Evolutionary conservation across 2,329 filamentous ascomycete genomes (phyloP), one percentile per base, ranked within the genome.

Genomic region (Aureobasidium mangrovei): DNA sequence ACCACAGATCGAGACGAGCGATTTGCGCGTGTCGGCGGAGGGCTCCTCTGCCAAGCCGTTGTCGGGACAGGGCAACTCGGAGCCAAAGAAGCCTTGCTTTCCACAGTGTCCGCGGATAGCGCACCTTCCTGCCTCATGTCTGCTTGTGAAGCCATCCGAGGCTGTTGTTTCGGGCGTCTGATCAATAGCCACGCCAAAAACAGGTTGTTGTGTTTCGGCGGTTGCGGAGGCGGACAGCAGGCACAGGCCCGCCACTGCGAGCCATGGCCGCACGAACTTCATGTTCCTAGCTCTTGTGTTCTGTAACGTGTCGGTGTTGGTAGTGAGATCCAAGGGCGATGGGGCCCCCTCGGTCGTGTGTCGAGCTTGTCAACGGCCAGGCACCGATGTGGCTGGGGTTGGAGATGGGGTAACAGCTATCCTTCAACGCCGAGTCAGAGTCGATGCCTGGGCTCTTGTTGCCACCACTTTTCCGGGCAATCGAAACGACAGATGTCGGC

Each of bases 41-140:
- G 91, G 91, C 33, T 86, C 79, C 59, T 83, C 76, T 35, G 93
- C 93, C 35, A 84, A 74, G 3, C 78, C 90, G 67, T 98, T 98
- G 72, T 98, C 91, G 10, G 91, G 83, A 67, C 93, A 98, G 3
- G 93, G 93, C 57, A 97, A 77, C 61, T 95, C 82, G 56, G 88
- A 86, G 54, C 90, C 88, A 64, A 97, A 97, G 68, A 93, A 86
- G 59, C 85, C 85, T 71, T 91, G 85, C 70, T 90, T 91, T 45
- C 93, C 93, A 67, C 93, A 98, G 59, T 94, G 86, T 6, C 90
- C 90, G 47, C 91, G 82, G 59, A 97, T 88, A 1, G 91, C 89
- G 70, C 91, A 97, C 60, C 91, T 81, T 39, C 91, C 91, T 47
- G 84, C 76, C 70, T 96, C 91, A 63, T 96, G 91, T 60, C 83